phyloP scores from a whole-genome alignment of 495 filamentous ascomycete species.

The Pseudoneurospora amorphoporcata region DNA sequence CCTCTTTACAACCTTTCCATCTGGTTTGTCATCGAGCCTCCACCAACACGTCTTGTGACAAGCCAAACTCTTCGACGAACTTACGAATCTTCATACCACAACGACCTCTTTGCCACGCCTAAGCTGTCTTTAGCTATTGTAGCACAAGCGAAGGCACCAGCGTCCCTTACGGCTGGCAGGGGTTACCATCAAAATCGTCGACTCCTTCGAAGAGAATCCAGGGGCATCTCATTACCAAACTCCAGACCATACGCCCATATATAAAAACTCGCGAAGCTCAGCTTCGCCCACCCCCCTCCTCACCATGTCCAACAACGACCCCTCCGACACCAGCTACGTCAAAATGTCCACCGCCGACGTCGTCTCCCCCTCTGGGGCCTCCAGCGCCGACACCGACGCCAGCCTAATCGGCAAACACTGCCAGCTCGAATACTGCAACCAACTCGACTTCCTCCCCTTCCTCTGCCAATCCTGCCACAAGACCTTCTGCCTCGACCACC shows the following conservation, averaged over 20 bases:
- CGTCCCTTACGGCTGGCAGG: neutral
- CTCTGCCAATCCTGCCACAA: slow-evolving; percentile 76
- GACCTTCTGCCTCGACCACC: slow-evolving; percentile 92
- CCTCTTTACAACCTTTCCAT: neutral
- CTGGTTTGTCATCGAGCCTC: neutral
- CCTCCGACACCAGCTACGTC: slow-evolving; percentile 36
- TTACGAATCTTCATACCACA: neutral
- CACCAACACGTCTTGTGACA: neutral
- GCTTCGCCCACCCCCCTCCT: slow-evolving; percentile 6
- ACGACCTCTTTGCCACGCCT: neutral
- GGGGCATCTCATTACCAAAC: neutral
- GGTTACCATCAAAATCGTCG: neutral
- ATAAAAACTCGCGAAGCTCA: slow-evolving; percentile 1
- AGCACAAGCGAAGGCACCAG: neutral
- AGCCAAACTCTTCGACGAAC: neutral
- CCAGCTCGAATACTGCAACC: slow-evolving; percentile 80
- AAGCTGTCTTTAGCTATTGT: neutral
- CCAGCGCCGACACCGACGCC: slow-evolving; percentile 60
- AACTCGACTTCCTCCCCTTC: slow-evolving; percentile 95
- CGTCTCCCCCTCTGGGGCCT: slow-evolving; percentile 21
- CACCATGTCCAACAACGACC: slow-evolving; percentile 29
- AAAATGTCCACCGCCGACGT: slow-evolving; percentile 42
- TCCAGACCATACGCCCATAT: neutral
- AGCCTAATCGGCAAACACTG: slow-evolving; percentile 84
- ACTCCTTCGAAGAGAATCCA: neutral